Evolutionary conservation across 306 rosid genomes (phyloP), one percentile per base, ranked within the genome.

Genomic region (Pueraria montana): DNA sequence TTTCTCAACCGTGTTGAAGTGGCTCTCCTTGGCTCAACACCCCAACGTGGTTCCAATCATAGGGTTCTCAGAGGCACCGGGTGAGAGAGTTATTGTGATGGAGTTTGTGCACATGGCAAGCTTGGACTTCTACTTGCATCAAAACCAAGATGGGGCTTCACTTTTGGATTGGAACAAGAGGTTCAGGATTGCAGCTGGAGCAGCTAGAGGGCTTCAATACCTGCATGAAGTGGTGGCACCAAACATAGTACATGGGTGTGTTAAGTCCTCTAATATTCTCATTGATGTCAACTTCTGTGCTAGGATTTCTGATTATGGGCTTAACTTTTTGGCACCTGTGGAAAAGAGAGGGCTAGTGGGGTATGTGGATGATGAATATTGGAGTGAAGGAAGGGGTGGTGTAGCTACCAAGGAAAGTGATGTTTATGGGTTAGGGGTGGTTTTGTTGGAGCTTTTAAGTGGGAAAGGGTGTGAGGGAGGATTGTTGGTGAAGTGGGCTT

Each of bases 51-150:
- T 96, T 4, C 90, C 97, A 1, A 92, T 96, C 14, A 24, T 86
- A n/a, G 98, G 98, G 2, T 93, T 84, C 82, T 89, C 97, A 0
- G 98, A 96, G 84, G 99, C 92, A 1, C 93, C 98, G 0, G 99
- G 99, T 5, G 99, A 96, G 84, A 89, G 99, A 75, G 82, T 93
- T 65, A 79, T 96, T 65, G 58, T 93, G 6, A 91, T 72, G 91
- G 98, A 93, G 76, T 89, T 89, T 27, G 91, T 89, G 18, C 85
- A 90, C 18, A 85, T 86, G 86, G 87, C 77, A 0, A 89, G 91
- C 78, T 77, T 95, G 43, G 91, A 93, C 6, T 91, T 86, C 76
- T 88, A 92, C 67, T 50, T 95, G 77, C 93, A 93, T 83, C 94
- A 84, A 78, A 91, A 89, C 85, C 86, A 82, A 43, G 91, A 89